A percentile compares a stretch with the other conserved stretches of the same genome.
Evolutionary conservation across 2,329 filamentous ascomycete species (phyloP).

Genomic region (Thielaviopsis cerberus): DNA sequence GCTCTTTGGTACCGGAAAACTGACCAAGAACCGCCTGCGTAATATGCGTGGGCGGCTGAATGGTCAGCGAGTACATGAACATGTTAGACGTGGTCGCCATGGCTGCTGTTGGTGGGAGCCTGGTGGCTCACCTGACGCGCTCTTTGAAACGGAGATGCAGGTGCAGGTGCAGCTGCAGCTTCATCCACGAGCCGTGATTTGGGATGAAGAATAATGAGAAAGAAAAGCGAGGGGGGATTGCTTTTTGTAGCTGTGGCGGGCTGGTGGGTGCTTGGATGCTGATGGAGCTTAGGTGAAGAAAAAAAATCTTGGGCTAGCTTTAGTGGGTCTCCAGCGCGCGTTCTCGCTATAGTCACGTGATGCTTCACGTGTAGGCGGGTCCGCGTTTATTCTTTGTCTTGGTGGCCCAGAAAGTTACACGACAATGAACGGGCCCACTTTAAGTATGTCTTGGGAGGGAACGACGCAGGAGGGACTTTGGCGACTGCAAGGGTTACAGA

Average conservation of each 20-base stretch:
- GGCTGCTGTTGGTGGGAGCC: constrained; percentile 21
- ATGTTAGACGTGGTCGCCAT: constrained; percentile 98
- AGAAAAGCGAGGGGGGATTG: background rate
- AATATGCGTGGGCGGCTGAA: constrained; percentile 78
- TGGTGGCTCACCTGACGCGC: constrained; percentile 12
- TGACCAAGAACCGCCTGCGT: constrained; percentile 85
- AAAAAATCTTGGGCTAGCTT: background rate
- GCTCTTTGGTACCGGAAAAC: constrained; percentile 89
- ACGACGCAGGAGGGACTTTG: background rate
- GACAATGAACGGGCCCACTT: background rate
- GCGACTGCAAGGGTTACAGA: background rate
- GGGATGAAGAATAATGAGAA: constrained; percentile 1
- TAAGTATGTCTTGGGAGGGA: background rate
- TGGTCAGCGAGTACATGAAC: constrained; percentile 95
- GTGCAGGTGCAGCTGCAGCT: constrained; percentile 11
- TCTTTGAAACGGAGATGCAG: constrained; percentile 5
- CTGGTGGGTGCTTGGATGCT: background rate
- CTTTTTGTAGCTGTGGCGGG: background rate
- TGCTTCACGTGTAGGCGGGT: background rate
- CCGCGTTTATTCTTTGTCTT: background rate
- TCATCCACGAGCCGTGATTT: constrained; percentile 11
- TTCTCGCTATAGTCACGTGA: background rate
- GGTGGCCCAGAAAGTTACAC: background rate
- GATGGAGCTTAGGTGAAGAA: background rate
- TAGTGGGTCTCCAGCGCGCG: background rate